These are phyloP conservation scores for Elongisporangium undulatum DNA, from an alignment of 352 stramenopile species.

Conservation along the genomic window DNA sequence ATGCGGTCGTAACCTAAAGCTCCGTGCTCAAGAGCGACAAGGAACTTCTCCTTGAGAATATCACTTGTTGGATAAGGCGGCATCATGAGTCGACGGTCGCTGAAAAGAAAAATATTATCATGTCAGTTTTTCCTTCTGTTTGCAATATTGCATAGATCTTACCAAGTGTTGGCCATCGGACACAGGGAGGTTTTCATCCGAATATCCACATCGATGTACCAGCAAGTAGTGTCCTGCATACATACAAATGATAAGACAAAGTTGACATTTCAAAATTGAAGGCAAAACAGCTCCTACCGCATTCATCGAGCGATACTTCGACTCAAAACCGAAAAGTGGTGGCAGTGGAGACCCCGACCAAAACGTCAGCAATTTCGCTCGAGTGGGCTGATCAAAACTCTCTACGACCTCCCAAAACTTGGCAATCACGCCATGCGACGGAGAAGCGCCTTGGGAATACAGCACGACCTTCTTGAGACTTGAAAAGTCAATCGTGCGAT, in stretches of 20 bases:
- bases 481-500: slow-evolving; percentile 46
- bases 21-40: slow-evolving; percentile 53
- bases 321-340: slow-evolving; percentile 72
- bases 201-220: slow-evolving; percentile 68
- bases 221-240: slow-evolving; percentile 47
- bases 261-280: not conserved
- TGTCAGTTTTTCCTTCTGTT: slow-evolving; percentile 3
- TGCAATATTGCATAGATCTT: slow-evolving; percentile 3
- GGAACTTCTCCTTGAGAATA: slow-evolving; percentile 54
- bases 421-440: slow-evolving; percentile 34
- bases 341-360: slow-evolving; percentile 68
- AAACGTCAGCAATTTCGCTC: slow-evolving; percentile 65
- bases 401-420: slow-evolving; percentile 68
- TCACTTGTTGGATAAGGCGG: slow-evolving; percentile 51
- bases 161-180: slow-evolving; percentile 78
- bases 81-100: slow-evolving; percentile 67
- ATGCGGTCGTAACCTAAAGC: slow-evolving; percentile 75
- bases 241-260: slow-evolving; percentile 1
- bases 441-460: slow-evolving; percentile 46
- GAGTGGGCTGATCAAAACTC: slow-evolving; percentile 42
- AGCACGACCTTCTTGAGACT: slow-evolving; percentile 48
- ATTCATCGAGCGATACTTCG: slow-evolving; percentile 42
- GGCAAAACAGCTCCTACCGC: slow-evolving; percentile 27
- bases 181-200: slow-evolving; percentile 38
- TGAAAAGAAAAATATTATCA: slow-evolving; percentile 14